Percentiles rank a stretch among this genome's conserved stretches.
These are phyloP conservation scores for Drechslerella dactyloides DNA, from an alignment of 2,329 filamentous ascomycete species.

Conservation along the genomic window DNA sequence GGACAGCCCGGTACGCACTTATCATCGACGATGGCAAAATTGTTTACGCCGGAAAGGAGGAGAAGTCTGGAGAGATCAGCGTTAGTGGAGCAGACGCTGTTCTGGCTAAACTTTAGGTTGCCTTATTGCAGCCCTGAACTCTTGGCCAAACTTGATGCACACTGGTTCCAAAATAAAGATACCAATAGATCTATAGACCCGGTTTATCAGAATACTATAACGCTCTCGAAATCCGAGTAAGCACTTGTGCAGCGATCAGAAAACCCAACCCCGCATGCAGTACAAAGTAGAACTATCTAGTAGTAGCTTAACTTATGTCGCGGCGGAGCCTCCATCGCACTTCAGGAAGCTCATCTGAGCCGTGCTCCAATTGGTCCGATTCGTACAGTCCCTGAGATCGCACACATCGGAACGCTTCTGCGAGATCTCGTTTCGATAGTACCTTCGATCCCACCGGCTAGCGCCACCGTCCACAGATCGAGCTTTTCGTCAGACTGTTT, in stretches of 20 bases:
- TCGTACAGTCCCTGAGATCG: conserved; percentile 6
- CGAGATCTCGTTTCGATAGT: conserved; percentile 22
- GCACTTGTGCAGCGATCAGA: too few relatives aligned
- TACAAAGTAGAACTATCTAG: not conserved
- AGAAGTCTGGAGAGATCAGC: conserved; percentile 55
- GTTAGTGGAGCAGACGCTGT: conserved; percentile 44
- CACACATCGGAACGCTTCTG: conserved; percentile 14
- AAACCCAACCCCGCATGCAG: not conserved
- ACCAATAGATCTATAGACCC: not conserved
- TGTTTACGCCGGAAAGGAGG: conserved; percentile 78
- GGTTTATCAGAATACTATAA: not conserved
- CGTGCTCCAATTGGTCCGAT: conserved; percentile 18
- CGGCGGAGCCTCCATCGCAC: too few relatives aligned
- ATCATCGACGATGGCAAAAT: conserved; percentile 84
- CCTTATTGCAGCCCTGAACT: too few relatives aligned
- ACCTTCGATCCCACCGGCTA: conserved; percentile 11
- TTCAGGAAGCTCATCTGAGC: not conserved
- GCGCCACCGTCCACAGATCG: conserved; percentile 23
- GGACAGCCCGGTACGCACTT: conserved; percentile 80
- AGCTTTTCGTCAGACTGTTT: not conserved
- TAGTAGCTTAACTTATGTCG: not conserved
- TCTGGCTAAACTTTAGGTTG: conserved; percentile 30
- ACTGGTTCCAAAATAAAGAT: not conserved
- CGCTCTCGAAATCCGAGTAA: too few relatives aligned
- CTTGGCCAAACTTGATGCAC: too few relatives aligned